A percentile compares a stretch with the other conserved stretches of the same genome.
These are phyloP conservation scores for Neurospora cerealis DNA, from an alignment of 495 filamentous ascomycete species.

Conservation along the genomic window DNA sequence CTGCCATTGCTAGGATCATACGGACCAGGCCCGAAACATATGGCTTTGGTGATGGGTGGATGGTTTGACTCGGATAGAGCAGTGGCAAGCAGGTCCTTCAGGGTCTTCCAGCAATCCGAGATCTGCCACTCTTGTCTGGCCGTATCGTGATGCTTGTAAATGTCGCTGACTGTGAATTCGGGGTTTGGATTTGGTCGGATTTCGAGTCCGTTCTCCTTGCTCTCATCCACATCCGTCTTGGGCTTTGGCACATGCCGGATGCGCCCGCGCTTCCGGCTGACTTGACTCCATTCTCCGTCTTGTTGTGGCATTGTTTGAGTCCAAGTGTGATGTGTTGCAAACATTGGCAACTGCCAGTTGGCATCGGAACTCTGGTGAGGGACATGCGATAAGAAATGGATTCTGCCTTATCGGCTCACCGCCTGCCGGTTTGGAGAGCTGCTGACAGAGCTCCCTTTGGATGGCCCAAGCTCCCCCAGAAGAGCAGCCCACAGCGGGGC, in stretches of 20 bases:
- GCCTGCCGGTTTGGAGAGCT: constrained; percentile 2
- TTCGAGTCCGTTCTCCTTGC: background rate
- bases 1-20: constrained; percentile 32
- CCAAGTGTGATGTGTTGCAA: background rate
- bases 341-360: background rate
- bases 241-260: constrained; percentile 6
- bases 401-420: constrained; percentile 6
- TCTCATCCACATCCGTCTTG: background rate
- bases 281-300: constrained; percentile 16
- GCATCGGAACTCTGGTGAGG: background rate
- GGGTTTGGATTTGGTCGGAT: constrained; percentile 20
- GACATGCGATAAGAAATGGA: constrained; percentile 2
- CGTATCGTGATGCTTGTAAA: constrained; percentile 13
- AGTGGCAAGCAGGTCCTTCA: constrained; percentile 4
- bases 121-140: constrained; percentile 8
- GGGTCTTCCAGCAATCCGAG: constrained; percentile 12
- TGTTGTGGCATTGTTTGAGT: constrained; percentile 2
- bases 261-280: constrained; percentile 19
- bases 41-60: constrained; percentile 23
- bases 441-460: background rate
- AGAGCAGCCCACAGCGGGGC: background rate
- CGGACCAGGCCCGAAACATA: constrained; percentile 36
- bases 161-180: constrained; percentile 13
- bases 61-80: constrained; percentile 1
- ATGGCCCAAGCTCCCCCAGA: background rate